Base-by-base conservation (phyloP, 495 filamentous ascomycete genomes). In the Penicillium nucicola region DNA sequence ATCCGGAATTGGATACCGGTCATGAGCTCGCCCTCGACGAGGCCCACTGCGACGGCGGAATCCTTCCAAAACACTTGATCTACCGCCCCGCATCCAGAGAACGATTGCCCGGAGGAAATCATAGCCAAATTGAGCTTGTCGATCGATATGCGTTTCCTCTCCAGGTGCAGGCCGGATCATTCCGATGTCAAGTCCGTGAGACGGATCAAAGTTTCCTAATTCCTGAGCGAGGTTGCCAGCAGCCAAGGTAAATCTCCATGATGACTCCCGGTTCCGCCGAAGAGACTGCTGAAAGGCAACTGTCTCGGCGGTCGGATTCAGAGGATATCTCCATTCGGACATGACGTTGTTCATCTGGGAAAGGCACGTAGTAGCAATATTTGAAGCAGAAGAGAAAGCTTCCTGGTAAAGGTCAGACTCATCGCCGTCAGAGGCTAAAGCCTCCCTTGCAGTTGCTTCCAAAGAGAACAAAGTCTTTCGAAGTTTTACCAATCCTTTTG, bases 231-330 rank as follows among this genome's bases (percentile, higher is more conserved):
- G 59, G 8, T 80, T 79, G 20, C 85, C 86, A 19, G 82, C 72
- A n/a, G 84, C 85, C 66, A 87, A 85, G 5, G 87, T 75, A 61
- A 88, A 88, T 36, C 82, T 69, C 57, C 82, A 79, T n/a, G 77
- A 67, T 14, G 77, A 69, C 33, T 82, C 74, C 19, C 86, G 80
- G 43, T 83, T 73, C 8, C 66, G 68, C 14, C 84, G 82, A 15
- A 85, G 70, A 4, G 76, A 74, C 54, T 80, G 74, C 55, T 87
- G 81, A 5, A 82, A 56, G 4, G 57, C 44, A 23, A 86, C 76
- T 33, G 79, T 77, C 30, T 81, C 72, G 2, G 63, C 56, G 5
- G 67, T 55, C 14, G 84, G 82, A 42, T 84, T 75, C 34, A 84
- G 52, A 0, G 84, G 83, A 58, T 86, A 86, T 10, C 74, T 64